Base-by-base conservation (phyloP, 2,329 filamentous ascomycete genomes). In the Claviceps sp. region DNA sequence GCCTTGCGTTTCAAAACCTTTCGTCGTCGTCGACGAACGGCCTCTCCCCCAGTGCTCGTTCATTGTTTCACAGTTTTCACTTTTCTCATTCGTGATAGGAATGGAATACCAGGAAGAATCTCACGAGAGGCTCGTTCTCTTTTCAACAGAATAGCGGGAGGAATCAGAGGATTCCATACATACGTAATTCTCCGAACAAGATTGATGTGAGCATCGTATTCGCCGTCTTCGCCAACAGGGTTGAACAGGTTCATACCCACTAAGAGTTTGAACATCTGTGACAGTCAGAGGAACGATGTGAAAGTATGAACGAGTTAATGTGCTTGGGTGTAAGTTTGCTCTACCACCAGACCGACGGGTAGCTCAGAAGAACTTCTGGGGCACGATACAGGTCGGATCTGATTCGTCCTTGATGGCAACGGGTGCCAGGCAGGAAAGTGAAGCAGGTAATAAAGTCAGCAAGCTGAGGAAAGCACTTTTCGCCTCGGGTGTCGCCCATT, bases 131-230 rank as follows among this genome's bases (percentile, higher is more conserved):
- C 2, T n/a, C 53, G 52, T n/a, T 60, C 59, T 16, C 54, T 55
- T 14, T 54, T 37, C 20, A 58, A 26, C 9, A 60, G 14, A 9
- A 51, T 6, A 24, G 42, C 9, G 1, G 57, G 60, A 2, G 59
- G 57, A 2, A 22, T 22, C 20, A 22, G 20, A 22, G 20, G 20
- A 22, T 54, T 36, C 59, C 56, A 1, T 1, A 61, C 42, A 0
- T 61, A 34, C 26, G 55, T 52, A 42, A 56, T 24, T 51, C 58
- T 58, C 47, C 56, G 55, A 4, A 57, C 58, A 46, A 61, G 57
- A 43, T 59, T 58, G 20, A 58, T 54, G 11, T 60, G 59, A 14
- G 55, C 56, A 42, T 60, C 58, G 30, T 60, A 61, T 46, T 58
- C 53, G 9, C 58, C 59, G 26, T 57, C 55, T 4, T 57, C 48